Evolutionary conservation across 2,329 filamentous ascomycete genomes (phyloP), one percentile per base, ranked within the genome.

Genomic region (Purpureocillium takamizusanense): DNA sequence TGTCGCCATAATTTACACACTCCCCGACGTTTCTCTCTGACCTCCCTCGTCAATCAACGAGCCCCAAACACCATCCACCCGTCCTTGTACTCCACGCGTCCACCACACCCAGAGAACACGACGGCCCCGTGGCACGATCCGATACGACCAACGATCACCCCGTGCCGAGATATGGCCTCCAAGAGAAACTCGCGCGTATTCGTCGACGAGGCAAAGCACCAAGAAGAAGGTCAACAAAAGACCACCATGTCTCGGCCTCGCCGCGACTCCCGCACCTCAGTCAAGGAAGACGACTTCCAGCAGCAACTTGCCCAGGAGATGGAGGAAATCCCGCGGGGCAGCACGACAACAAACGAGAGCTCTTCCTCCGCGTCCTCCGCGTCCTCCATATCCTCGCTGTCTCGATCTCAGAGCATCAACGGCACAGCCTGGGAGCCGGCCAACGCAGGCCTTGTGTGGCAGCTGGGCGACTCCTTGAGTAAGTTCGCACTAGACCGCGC

Each of bases 241-340:
- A 31, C 45, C 10, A 42, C 37, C 15, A 21, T 45, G 6, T 46
- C 55, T 33, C 46, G 51, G 32, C 54, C 53, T 30, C 47, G 54
- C 39, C 51, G 51, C 21, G 54, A 48, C 33, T 61, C 57, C 2
- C 51, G 51, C 30, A 54, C 49, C 42, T 51, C 54, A 6, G 38
- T 47, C 27, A 51, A 42, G 31, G 56, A 61, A 28, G 56, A 55
- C 25, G 33, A 44, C 35, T 36, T 50, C 23, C 46, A 51, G 27
- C 33, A 25, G 27, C 33, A 25, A 25, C 10, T 25, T 1, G 30
- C 36, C 25, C 41, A 42, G 10, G 54, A 57, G 15, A 18, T 44
- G 17, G 53, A 55, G 28, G 54, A 55, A 7, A 46, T 38, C n/a
- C 46, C 49, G 21, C 41, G 39, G 10, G 46, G 35, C 21, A 39